Evolutionary conservation across 2,329 filamentous ascomycete genomes (phyloP).

Genomic region (Ophiostoma australiae): DNA sequence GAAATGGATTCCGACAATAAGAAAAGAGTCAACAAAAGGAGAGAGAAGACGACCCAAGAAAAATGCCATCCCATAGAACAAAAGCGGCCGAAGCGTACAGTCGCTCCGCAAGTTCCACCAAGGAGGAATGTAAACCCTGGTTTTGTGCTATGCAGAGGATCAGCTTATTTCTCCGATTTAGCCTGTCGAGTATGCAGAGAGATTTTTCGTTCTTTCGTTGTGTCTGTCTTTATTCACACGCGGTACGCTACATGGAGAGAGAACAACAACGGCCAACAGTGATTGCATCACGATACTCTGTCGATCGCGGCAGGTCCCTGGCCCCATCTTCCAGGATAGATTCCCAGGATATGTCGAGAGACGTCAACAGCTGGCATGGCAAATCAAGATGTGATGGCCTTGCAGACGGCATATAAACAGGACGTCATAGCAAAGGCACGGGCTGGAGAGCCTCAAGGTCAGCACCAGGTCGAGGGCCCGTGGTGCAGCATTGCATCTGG

Average conservation of each 20-base stretch:
- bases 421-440: not conserved
- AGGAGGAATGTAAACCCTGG: conserved; percentile 1
- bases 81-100: not conserved
- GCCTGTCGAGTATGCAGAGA: no score
- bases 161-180: not conserved
- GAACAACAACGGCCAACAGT: not conserved
- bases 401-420: not conserved
- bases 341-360: not conserved
- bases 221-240: not conserved
- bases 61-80: not conserved
- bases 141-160: conserved; percentile 6
- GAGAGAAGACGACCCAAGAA: not conserved
- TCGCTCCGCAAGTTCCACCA: not conserved
- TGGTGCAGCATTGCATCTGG: not conserved
- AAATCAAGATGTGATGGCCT: not conserved
- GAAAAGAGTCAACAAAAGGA: not conserved
- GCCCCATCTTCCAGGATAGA: no score
- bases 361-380: not conserved
- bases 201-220: not conserved
- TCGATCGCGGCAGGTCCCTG: not conserved
- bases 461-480: not conserved
- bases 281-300: not conserved
- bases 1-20: not conserved
- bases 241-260: not conserved
- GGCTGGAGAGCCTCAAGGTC: not conserved